A percentile compares a stretch with the other conserved stretches of the same genome.
These are phyloP conservation scores for Diutina neorugosa DNA, from an alignment of 1,139 yeast genomes.

Conservation along the genomic window DNA sequence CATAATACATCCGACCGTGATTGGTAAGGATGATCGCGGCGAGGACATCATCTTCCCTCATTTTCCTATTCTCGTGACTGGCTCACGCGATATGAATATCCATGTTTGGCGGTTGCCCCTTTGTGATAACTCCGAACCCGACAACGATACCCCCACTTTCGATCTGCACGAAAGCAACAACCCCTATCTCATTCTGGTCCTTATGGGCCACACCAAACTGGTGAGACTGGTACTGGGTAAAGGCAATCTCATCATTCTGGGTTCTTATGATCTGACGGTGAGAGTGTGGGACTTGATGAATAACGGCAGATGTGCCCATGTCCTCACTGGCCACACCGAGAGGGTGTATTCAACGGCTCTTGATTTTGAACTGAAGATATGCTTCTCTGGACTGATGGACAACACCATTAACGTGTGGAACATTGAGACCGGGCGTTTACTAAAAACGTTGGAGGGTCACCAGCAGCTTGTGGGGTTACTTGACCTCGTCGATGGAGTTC, in stretches of 20 bases:
- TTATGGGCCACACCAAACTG: constrained; percentile 77
- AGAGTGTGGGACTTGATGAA: constrained; percentile 82
- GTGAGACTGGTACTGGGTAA: constrained; percentile 83
- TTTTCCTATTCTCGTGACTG: constrained; percentile 63
- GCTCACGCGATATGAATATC: constrained; percentile 82
- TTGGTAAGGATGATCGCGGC: constrained; percentile 50
- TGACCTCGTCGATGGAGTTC: constrained; percentile 60
- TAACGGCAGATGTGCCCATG: constrained; percentile 60
- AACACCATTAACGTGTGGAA: constrained; percentile 87
- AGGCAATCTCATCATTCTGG: constrained; percentile 77
- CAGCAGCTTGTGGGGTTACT: constrained; percentile 81
- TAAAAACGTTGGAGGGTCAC: constrained; percentile 70
- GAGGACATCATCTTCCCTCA: constrained; percentile 52
- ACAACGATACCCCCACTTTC: constrained; percentile 31
- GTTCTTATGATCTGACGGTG: constrained; percentile 83
- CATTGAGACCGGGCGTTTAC: constrained; percentile 56
- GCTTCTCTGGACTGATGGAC: constrained; percentile 91
- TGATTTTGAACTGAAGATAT: constrained; percentile 62
- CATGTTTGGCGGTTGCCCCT: constrained; percentile 82
- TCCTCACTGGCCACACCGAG: constrained; percentile 74
- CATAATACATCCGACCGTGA: constrained; percentile 54
- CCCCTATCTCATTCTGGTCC: constrained; percentile 63
- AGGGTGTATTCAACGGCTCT: constrained; percentile 80
- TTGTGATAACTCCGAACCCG: constrained; percentile 6
- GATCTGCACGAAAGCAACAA: constrained; percentile 30